phyloP scores from a whole-genome alignment of 208 protist species.

The Tritrichomonas musculus region DNA sequence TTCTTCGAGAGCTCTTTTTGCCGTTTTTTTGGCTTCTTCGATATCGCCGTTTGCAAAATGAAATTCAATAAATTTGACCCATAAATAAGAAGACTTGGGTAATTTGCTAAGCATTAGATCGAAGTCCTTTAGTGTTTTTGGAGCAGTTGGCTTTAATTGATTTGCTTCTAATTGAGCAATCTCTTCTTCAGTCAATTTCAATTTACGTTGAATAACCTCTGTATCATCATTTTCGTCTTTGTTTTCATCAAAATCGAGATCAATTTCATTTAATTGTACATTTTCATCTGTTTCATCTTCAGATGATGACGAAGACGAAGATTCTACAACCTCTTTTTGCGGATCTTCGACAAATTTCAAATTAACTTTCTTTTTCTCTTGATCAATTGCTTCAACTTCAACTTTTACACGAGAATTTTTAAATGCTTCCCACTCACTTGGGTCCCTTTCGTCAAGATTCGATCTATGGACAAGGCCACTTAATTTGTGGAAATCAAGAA shows the following conservation, averaged over 20 bases:
- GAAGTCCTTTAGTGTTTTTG: neutral
- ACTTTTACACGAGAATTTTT: neutral
- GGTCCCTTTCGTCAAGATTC: neutral
- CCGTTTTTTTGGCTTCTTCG: neutral
- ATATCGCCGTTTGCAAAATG: neutral
- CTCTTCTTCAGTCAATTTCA: neutral
- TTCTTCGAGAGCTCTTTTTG: neutral
- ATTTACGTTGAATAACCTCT: neutral
- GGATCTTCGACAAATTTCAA: neutral
- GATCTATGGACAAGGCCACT: neutral
- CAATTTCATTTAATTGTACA: neutral
- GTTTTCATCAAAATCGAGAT: neutral
- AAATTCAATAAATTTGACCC: conserved; percentile 17
- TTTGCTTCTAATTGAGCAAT: neutral
- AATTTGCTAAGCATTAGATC: neutral
- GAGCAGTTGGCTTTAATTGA: neutral
- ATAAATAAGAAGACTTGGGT: neutral
- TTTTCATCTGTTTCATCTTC: neutral
- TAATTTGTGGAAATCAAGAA: neutral
- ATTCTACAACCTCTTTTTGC: neutral
- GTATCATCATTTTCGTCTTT: neutral
- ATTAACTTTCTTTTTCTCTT: neutral
- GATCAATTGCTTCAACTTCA: neutral
- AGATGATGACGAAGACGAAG: too few relatives aligned
- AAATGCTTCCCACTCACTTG: neutral